A percentile compares a stretch with the other conserved stretches of the same genome.
These are phyloP conservation scores for Barnettozyma sucrosica DNA, from an alignment of 805 yeast species.

Conservation along the genomic window DNA sequence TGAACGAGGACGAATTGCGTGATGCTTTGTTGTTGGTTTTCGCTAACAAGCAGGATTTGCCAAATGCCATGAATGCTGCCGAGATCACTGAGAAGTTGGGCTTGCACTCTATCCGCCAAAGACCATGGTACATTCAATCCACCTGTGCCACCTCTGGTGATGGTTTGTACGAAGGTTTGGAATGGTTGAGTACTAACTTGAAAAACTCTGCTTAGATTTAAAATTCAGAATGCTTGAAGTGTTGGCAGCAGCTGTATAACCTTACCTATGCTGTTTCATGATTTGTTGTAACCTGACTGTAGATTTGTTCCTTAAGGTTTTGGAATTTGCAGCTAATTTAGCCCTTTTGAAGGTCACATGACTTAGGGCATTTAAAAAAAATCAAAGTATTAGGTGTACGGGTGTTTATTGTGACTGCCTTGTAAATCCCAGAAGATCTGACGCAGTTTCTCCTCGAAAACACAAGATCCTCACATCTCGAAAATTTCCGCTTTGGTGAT, in stretches of 20 bases:
- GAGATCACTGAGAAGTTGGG: slow-evolving; percentile 97
- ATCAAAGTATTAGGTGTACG: neutral
- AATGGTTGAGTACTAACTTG: slow-evolving; percentile 90
- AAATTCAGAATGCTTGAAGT: slow-evolving; percentile 2
- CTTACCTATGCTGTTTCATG: neutral
- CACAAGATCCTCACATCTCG: neutral
- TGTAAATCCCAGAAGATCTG: neutral
- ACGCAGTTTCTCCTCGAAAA: neutral
- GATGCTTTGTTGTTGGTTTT: slow-evolving; percentile 92
- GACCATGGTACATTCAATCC: slow-evolving; percentile 99
- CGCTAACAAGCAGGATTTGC: slow-evolving; percentile 98
- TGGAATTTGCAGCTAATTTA: no score
- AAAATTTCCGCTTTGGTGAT: neutral
- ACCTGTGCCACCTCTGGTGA: slow-evolving; percentile 99
- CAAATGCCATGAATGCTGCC: slow-evolving; percentile 98
- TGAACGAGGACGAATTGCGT: slow-evolving; percentile 96
- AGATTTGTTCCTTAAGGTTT: no score
- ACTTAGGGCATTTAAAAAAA: neutral
- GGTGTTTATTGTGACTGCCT: neutral
- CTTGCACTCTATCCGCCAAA: slow-evolving; percentile 93
- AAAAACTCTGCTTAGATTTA: slow-evolving; percentile 50
- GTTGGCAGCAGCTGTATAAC: neutral
- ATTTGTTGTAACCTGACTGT: neutral
- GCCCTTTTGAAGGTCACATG: neutral
- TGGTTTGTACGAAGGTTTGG: slow-evolving; percentile 96